Base-by-base conservation (phyloP, 768 basidiomycete genomes). In the Tylopilus felleus region DNA sequence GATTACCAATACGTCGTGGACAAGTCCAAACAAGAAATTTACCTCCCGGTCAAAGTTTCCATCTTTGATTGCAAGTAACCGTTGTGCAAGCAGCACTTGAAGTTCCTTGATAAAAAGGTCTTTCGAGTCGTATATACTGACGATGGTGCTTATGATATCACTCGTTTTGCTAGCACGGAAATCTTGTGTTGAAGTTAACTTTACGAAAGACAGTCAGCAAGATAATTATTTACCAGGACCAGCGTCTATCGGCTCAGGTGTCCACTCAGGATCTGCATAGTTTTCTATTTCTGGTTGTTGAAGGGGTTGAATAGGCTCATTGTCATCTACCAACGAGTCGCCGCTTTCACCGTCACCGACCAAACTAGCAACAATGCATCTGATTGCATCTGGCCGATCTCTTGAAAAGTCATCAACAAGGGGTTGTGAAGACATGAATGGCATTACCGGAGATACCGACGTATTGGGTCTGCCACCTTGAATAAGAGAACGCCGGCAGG, bases 71-170 rank as follows among this genome's bases (percentile, higher is more conserved):
- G 82, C 80, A 44, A 99, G 75, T 33, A 99, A 73, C 9, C 94
- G 80, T 56, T 93, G 90, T 1, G 94, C 95, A 14, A 99, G 80
- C 4, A 97, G 74, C 1, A 93, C 85, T 67, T 98, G 97, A 29
- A 99, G 75, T 69, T 98, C 97, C 67, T 93, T 96, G 61, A 98
- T 83, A 63, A 99, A 98, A 9, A 98, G 80, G 60, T 98, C 97
- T 65, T 93, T 90, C 2, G 95, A 95, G 66, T 98, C 94, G 62
- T 98, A 98, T 60, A 98, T 98, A 68, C 90, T 93, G 60, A 98
- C 94, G 1, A 98, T 84, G 1, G 96, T 96, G 67, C 92, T 95
- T 64, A 98, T 88, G 56, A 98, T 85, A 64, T 98, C 97, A 61
- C 90, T 90, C 0, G 91, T 85, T 66, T 90, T 94, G 65, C 88